These are phyloP conservation scores for Phytomonas sp. DNA, from an alignment of 208 protist genomes.

Conservation along the genomic window DNA sequence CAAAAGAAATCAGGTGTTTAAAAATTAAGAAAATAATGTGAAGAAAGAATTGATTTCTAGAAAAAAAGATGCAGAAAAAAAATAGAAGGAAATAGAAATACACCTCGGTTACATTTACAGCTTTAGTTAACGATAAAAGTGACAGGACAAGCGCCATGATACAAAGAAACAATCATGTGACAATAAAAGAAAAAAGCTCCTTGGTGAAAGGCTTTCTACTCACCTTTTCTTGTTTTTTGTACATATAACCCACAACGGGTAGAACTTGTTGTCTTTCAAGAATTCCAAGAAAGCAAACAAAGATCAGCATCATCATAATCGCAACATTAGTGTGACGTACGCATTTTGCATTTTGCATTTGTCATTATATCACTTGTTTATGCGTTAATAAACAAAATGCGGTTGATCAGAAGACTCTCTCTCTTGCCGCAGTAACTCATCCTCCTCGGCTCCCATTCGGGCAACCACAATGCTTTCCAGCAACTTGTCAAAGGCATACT, in stretches of 20 bases:
- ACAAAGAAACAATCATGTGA: constrained; percentile 5
- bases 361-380: neutral
- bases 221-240: neutral
- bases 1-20: constrained; percentile 4
- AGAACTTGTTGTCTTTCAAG: neutral
- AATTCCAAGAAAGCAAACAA: neutral
- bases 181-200: constrained; percentile 6
- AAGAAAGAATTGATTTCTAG: constrained; percentile 7
- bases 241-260: neutral
- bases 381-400: neutral
- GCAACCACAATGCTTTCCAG: constrained; percentile 59
- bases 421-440: constrained; percentile 53
- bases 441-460: constrained; percentile 65
- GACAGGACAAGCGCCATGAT: neutral
- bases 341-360: neutral
- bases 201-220: neutral
- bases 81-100: constrained; percentile 9
- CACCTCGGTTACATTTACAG: neutral
- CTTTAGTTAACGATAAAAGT: neutral
- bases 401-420: constrained; percentile 9
- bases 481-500: constrained; percentile 81
- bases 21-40: constrained; percentile 10
- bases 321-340: neutral
- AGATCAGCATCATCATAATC: neutral
- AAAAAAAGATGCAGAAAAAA: constrained; percentile 13